Base-by-base conservation (phyloP, 2,329 filamentous ascomycete species). In the Triangularia setosa region DNA sequence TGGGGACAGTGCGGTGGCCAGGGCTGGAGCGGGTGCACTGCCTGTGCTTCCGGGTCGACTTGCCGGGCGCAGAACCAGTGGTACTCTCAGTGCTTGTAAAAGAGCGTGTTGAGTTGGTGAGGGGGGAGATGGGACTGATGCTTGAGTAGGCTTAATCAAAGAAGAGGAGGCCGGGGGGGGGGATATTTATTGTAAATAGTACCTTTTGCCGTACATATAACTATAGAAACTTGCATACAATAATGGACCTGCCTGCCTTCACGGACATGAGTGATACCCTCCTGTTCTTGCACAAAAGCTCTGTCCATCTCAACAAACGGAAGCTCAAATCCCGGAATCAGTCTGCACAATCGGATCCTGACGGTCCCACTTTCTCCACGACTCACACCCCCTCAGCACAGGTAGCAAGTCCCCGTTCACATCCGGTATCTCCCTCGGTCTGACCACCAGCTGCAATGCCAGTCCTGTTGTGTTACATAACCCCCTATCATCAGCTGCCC, bases 401-500 rank as follows among this genome's bases (percentile, higher is more conserved):
- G 14, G n/a, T 40, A 27, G 12, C 57, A 24, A 14, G 28, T 57
- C 57, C 2, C 21, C 27, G 8, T 54, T 27, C 8, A 7, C 18
- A 23, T 33, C 18, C 5, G 9, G 24, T 16, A 64, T 65, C 4
- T 65, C 35, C n/a, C 54, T 57, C 21, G n/a, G 40, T 14, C 65
- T 33, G 60, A 72, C 53, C 8, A 63, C 28, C 1, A 63, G 18
- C 9, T 21, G 24, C 27, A 63, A n/a, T 3, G 40, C 40, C 6
- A 84, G 75, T 24, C 81, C 82, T 66, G 16, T 54, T 21, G 12
- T 28, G 4, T 21, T 21, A 5, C 8, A 21, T 18, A 28, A 7
- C 25, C n/a, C n/a, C 27, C 18, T 57, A 16, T 35, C 18, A 23
- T 8, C 27, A 28, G n/a, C n/a, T n/a, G 27, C 27, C 27, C 4